These are phyloP conservation scores for Zygnema cylindricum DNA, from an alignment of 139 green algal species.

Conservation along the genomic window DNA sequence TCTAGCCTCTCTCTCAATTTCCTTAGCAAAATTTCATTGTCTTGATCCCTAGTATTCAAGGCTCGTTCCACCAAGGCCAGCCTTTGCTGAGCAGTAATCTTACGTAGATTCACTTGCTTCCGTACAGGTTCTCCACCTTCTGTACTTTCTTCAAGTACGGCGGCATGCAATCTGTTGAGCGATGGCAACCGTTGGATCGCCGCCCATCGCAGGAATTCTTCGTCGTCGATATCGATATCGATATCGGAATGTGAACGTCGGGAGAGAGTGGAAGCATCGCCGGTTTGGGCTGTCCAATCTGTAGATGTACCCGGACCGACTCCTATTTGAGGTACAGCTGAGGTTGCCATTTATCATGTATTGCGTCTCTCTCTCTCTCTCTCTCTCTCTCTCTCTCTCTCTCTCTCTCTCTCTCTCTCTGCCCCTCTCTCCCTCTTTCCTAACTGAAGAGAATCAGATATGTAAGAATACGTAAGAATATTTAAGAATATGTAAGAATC, in stretches of 20 bases:
- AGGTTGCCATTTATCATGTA: neutral
- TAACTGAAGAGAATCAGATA: too few relatives aligned
- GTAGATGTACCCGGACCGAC: neutral
- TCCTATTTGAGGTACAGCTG: neutral
- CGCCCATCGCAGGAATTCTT: slow-evolving; percentile 2
- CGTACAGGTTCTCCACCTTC: neutral
- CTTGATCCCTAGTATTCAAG: slow-evolving; percentile 34
- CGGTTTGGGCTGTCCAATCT: neutral
- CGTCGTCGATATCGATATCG: slow-evolving; percentile 7
- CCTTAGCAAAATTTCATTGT: slow-evolving; percentile 39
- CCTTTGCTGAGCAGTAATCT: slow-evolving; percentile 4
- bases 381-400: too few relatives aligned
- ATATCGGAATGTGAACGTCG: slow-evolving; percentile 12
- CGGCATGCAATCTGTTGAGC: neutral
- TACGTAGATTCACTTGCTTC: slow-evolving; percentile 14
- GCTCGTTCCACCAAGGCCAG: slow-evolving; percentile 31
- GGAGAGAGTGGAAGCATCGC: neutral
- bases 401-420: too few relatives aligned
- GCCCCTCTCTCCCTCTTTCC: too few relatives aligned
- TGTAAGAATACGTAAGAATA: too few relatives aligned
- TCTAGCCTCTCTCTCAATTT: slow-evolving; percentile 7
- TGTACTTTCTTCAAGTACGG: neutral
- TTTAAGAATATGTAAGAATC: too few relatives aligned
- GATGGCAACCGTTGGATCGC: neutral
- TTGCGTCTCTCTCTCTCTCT: too few relatives aligned